phyloP scores from a whole-genome alignment of 139 green algal genomes.

The Ulvella scutata region DNA sequence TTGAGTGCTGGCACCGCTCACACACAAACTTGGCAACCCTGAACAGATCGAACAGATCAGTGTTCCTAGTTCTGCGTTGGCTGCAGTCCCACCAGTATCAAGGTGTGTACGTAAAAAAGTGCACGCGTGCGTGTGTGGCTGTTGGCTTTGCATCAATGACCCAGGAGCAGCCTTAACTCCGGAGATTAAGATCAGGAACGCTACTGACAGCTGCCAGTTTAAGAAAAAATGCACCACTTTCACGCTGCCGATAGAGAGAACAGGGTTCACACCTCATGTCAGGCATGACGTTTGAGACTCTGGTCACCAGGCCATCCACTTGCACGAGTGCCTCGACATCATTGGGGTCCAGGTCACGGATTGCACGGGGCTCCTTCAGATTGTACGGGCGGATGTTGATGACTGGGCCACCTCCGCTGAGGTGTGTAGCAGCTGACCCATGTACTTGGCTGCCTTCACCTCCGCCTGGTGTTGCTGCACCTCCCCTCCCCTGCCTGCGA shows the following conservation, averaged over 20 bases:
- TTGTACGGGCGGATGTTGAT: conserved; percentile 65
- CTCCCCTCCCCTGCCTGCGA: conserved; percentile 1
- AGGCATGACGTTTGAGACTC: conserved; percentile 75
- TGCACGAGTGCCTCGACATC: conserved; percentile 84
- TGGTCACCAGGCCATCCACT: conserved; percentile 91
- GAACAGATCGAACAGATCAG: too few relatives aligned
- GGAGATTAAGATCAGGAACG: too few relatives aligned
- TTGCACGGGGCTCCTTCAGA: conserved; percentile 47
- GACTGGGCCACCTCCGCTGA: neutral
- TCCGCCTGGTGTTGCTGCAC: neutral
- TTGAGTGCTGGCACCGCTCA: conserved; percentile 15
- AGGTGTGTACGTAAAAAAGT: too few relatives aligned
- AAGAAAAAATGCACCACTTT: too few relatives aligned
- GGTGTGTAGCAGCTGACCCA: conserved; percentile 5
- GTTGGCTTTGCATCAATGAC: too few relatives aligned
- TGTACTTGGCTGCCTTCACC: conserved; percentile 9
- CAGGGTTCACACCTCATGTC: conserved; percentile 51
- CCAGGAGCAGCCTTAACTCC: too few relatives aligned
- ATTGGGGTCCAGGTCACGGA: conserved; percentile 89
- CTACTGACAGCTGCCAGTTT: too few relatives aligned
- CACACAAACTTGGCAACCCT: conserved; percentile 39
- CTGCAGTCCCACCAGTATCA: neutral
- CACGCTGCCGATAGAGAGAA: too few relatives aligned
- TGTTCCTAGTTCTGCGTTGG: too few relatives aligned
- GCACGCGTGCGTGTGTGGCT: too few relatives aligned